Conservation (phyloP, 2,329 filamentous ascomycete species). For the Calycina herbarum region DNA sequence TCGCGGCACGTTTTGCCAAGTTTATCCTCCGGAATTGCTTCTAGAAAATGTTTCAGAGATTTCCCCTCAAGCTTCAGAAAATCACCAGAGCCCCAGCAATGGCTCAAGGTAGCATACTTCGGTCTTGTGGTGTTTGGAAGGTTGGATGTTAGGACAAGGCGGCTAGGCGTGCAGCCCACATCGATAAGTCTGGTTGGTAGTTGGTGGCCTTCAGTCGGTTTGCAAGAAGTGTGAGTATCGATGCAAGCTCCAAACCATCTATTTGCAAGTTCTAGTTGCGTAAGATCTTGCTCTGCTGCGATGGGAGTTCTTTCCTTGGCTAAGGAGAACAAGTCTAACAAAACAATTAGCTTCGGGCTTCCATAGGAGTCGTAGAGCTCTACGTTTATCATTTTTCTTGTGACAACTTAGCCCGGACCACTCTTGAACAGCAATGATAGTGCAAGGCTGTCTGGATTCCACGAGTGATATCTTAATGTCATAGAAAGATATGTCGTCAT, state of each 20-base stretch:
- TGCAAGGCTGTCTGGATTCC: too few species aligned
- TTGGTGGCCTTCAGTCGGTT: neutral
- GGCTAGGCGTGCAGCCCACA: neutral
- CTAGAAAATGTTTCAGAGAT: slow-evolving; percentile 7
- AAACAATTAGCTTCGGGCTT: neutral
- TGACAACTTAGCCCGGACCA: too few species aligned
- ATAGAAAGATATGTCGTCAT: too few species aligned
- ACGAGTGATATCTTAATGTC: too few species aligned
- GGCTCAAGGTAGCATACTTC: slow-evolving; percentile 20
- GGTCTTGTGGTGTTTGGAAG: neutral
- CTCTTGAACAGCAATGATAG: too few species aligned
- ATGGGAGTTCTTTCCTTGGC: neutral
- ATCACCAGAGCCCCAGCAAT: slow-evolving; percentile 20
- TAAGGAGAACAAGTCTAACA: neutral
- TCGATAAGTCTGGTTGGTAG: neutral
- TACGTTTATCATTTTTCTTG: too few species aligned
- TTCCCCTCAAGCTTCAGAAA: slow-evolving; percentile 9
- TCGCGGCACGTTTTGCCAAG: slow-evolving; percentile 32
- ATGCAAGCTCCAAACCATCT: neutral
- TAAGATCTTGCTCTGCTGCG: neutral
- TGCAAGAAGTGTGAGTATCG: neutral
- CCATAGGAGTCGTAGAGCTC: too few species aligned
- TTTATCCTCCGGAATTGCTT: slow-evolving; percentile 14
- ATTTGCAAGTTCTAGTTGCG: neutral
- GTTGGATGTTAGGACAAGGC: neutral